Conservation (phyloP, 1,284 basidiomycete species). For the Schizophyllum amplum region DNA sequence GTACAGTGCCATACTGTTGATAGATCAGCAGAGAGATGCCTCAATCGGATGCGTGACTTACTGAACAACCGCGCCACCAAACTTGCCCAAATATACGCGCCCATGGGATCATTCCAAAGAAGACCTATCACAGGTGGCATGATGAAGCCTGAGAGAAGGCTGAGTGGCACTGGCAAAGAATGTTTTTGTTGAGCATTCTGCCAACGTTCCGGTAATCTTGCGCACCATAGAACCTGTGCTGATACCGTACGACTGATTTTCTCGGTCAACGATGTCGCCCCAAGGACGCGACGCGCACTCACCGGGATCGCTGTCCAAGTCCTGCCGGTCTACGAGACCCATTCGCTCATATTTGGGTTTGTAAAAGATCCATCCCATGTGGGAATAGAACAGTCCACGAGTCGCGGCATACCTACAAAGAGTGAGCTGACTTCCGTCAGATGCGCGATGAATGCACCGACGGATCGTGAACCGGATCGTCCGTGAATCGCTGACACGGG, state of each 20-base stretch:
- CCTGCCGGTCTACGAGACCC: constrained; percentile 56
- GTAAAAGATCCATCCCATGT: constrained; percentile 82
- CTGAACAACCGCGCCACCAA: constrained; percentile 53
- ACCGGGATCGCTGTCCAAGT: constrained; percentile 69
- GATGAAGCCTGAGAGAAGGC: constrained; percentile 51
- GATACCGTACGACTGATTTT: constrained; percentile 59
- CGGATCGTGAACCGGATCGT: constrained; percentile 69
- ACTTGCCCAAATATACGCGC: constrained; percentile 64
- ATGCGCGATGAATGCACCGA: constrained; percentile 15
- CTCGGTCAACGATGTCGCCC: not conserved
- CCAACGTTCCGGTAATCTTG: too few relatives aligned
- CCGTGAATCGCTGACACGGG: constrained; percentile 55
- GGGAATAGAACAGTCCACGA: constrained; percentile 64
- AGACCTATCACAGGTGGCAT: constrained; percentile 46
- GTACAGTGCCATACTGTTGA: constrained; percentile 67
- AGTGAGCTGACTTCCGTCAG: not conserved
- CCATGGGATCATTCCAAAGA: constrained; percentile 52
- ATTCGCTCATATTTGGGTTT: constrained; percentile 64
- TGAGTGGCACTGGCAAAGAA: constrained; percentile 41
- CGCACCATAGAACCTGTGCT: constrained; percentile 64
- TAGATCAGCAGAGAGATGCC: constrained; percentile 1
- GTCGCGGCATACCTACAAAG: constrained; percentile 59
- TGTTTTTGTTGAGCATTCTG: not conserved
- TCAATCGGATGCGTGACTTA: constrained; percentile 22
- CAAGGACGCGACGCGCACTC: constrained; percentile 10